Conservation (phyloP, 2,329 filamentous ascomycete genomes). For the Xylaria sp. region DNA sequence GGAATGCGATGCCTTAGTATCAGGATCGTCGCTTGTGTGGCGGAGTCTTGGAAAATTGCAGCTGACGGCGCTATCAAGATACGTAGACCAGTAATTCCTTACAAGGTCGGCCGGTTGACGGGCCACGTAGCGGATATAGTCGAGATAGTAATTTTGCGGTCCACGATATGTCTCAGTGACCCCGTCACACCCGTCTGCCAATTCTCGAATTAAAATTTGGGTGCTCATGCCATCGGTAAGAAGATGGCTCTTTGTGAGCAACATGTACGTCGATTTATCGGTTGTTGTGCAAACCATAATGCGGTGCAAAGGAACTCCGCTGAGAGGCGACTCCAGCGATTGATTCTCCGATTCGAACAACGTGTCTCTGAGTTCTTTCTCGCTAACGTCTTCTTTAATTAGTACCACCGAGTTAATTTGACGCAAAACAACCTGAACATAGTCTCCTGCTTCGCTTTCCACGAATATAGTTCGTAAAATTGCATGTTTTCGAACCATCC, state of each 20-base stretch:
- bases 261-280: slow-evolving; percentile 17
- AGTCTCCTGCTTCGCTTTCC: slow-evolving; percentile 19
- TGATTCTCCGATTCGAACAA: slow-evolving; percentile 24
- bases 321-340: slow-evolving; percentile 19
- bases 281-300: slow-evolving; percentile 9
- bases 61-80: not conserved
- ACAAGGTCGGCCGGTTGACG: not conserved
- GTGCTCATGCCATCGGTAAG: slow-evolving; percentile 18
- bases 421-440: slow-evolving; percentile 19
- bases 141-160: slow-evolving; percentile 7
- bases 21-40: not conserved
- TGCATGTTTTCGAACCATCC: slow-evolving; percentile 18
- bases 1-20: not conserved
- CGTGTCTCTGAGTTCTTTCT: not conserved
- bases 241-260: slow-evolving; percentile 24
- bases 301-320: slow-evolving; percentile 19
- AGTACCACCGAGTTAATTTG: not conserved
- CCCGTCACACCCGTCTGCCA: slow-evolving; percentile 14
- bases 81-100: not conserved
- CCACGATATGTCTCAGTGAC: not conserved
- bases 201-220: slow-evolving; percentile 16
- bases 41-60: not conserved
- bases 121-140: not conserved
- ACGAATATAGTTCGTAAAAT: slow-evolving; percentile 25
- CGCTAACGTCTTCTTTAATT: not conserved